Base-by-base conservation (phyloP, 352 stramenopile genomes). In the Globisporangium iwayamae region DNA sequence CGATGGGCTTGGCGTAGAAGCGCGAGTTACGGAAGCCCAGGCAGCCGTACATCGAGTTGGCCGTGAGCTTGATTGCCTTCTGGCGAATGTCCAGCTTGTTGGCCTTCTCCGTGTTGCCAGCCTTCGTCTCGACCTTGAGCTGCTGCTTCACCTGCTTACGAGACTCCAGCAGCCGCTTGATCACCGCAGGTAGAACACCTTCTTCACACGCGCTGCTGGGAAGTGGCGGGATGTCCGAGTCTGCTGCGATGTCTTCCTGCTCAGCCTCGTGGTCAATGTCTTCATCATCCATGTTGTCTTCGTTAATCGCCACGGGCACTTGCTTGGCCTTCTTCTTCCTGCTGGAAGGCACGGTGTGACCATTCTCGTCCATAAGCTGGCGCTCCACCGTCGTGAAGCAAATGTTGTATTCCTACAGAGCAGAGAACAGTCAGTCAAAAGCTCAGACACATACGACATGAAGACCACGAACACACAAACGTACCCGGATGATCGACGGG, bases 11-110 rank as follows among this genome's bases (percentile, higher is more conserved):
- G 20, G 97, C 97, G 71, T 98, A 99, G 72, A 99, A 99, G 3
- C 98, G 91, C 46, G 96, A 99, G 72, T 98, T 94, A 13, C 93
- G 96, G 75, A 99, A 99, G 58, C 98, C 98, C 22, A 99, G 86
- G 76, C 98, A 99, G 62, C 98, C 98, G 70, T 99, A 99, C 98
- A 99, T 99, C 5, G 96, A 99, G 88, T 99, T 99, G 61, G 98
- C 98, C 18, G 97, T 99, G 45, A 99, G 79, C 71, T 99, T 99
- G 52, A 99, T 95, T 16, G 98, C 98, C 78, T 98, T 98, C 71
- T 99, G 98, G 51, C 97, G 95, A 85, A 99, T 99, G 72, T 99
- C 96, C 13, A 99, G 83, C 77, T 98, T 79, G 54, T 82, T 85
- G 5, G 78, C 79, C 68, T 85, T 91, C 51, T 94, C 87, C 8